These are phyloP conservation scores for Sanghuangporus baumii DNA, from an alignment of 1,284 basidiomycete species.

Conservation along the genomic window DNA sequence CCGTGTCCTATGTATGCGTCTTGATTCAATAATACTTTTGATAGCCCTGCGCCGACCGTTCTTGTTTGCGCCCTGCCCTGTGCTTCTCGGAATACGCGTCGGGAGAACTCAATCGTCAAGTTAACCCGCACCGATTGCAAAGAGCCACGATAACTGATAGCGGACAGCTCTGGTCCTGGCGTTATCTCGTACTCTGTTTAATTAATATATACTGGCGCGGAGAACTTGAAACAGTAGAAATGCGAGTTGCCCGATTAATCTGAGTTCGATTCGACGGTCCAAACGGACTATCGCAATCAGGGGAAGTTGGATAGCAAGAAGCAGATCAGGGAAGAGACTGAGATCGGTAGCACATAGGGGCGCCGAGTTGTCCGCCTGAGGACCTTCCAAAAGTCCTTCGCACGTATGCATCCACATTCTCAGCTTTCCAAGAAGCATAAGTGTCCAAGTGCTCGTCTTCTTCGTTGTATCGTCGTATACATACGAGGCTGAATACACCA, in stretches of 20 bases:
- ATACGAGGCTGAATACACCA: background rate
- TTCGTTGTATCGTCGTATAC: background rate
- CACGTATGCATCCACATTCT: background rate
- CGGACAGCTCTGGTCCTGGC: background rate
- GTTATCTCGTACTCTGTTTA: background rate
- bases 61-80: background rate
- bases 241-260: background rate
- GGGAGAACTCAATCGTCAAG: background rate
- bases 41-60: background rate
- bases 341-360: background rate
- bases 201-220: background rate
- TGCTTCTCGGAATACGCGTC: background rate
- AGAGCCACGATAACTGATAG: background rate
- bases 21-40: background rate
- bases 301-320: background rate
- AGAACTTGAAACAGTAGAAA: background rate
- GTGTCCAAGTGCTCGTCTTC: background rate
- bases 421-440: background rate
- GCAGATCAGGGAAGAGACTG: background rate
- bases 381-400: background rate
- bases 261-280: background rate
- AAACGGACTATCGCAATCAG: background rate
- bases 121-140: background rate
- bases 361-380: background rate
- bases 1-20: background rate